Evolutionary conservation across 108 stramenopile species (phyloP).

Genomic region (Asterionellopsis glacialis): DNA sequence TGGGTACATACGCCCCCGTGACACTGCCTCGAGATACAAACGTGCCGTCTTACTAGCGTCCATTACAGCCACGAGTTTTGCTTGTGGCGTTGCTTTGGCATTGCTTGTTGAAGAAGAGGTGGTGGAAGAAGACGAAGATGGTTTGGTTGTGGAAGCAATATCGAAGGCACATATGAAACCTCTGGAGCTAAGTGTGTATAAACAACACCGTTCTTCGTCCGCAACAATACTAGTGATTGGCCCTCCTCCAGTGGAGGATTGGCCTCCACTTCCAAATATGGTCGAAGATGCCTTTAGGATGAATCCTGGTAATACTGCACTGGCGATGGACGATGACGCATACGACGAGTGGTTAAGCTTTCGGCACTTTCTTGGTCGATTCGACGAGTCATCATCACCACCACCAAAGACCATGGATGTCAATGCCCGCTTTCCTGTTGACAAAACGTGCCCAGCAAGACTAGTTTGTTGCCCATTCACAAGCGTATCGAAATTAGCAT

Average conservation of each 20-base stretch:
- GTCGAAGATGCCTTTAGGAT: constrained; percentile 32
- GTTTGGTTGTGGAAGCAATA: constrained; percentile 22
- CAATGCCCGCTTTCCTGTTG: constrained; percentile 51
- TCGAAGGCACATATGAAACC: constrained; percentile 81
- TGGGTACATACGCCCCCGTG: constrained; percentile 62
- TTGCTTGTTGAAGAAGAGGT: background rate
- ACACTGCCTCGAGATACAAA: constrained; percentile 70
- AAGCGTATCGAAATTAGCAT: background rate
- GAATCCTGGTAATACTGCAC: constrained; percentile 58
- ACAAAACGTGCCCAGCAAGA: constrained; percentile 8
- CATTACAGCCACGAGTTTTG: constrained; percentile 47
- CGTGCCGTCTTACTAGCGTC: constrained; percentile 57
- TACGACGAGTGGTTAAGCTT: constrained; percentile 70
- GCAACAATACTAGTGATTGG: constrained; percentile 64
- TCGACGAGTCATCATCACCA: constrained; percentile 12
- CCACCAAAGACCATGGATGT: constrained; percentile 40
- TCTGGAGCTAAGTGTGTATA: constrained; percentile 69
- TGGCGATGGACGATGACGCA: constrained; percentile 24
- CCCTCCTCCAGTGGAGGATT: constrained; percentile 55
- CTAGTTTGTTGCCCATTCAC: background rate
- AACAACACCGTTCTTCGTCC: constrained; percentile 59
- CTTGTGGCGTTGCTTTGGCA: constrained; percentile 8
- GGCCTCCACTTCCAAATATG: constrained; percentile 44
- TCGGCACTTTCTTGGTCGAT: constrained; percentile 70
- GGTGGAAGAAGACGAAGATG: background rate